These are phyloP conservation scores for Fraxinus sp. DNA, from an alignment of 305 asterid species.

Conservation along the genomic window DNA sequence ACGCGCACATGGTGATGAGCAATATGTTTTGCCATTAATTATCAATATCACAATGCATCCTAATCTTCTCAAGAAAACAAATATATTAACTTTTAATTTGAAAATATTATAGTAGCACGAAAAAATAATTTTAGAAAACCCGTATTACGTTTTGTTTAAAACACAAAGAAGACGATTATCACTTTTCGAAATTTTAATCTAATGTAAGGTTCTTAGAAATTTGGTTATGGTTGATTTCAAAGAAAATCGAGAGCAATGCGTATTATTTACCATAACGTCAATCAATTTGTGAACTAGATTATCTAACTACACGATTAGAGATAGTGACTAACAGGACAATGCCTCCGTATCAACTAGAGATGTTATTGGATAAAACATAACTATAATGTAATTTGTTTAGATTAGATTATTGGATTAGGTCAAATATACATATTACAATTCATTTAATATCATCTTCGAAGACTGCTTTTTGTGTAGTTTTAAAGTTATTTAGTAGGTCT, in stretches of 20 bases:
- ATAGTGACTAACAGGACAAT: neutral
- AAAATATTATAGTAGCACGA: too few relatives aligned
- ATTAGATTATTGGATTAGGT: slow-evolving; percentile 34
- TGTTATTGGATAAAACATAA: neutral
- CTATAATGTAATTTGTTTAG: slow-evolving; percentile 11
- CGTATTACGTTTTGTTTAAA: slow-evolving; percentile 15
- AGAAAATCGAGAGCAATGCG: neutral
- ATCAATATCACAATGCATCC: neutral
- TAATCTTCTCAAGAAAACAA: slow-evolving; percentile 8
- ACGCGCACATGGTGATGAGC: slow-evolving; percentile 38
- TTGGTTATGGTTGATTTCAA: neutral
- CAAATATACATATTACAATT: slow-evolving; percentile 6
- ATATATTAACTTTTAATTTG: neutral
- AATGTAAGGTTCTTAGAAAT: neutral
- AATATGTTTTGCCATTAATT: slow-evolving; percentile 17
- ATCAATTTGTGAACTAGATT: neutral
- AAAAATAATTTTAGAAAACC: slow-evolving; percentile 12
- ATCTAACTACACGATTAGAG: neutral
- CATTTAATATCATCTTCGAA: neutral
- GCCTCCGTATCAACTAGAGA: neutral
- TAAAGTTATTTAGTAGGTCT: neutral
- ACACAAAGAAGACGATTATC: neutral
- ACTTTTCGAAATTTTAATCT: neutral
- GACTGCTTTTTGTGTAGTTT: neutral
- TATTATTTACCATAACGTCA: neutral